Conservation (phyloP, 2,329 filamentous ascomycete genomes). For the Fusarium mangiferae region DNA sequence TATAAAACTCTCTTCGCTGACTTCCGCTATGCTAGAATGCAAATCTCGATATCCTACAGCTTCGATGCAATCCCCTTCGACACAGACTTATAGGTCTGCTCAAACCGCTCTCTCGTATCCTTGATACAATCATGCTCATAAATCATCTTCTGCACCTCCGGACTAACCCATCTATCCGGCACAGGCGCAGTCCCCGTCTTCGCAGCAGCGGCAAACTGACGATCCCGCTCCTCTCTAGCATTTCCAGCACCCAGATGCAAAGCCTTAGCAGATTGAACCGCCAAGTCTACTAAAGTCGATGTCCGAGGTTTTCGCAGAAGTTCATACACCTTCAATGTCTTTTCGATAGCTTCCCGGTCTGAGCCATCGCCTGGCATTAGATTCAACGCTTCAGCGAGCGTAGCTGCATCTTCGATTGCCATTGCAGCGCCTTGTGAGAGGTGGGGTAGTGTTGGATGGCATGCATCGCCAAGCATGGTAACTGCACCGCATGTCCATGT, state of each 20-base stretch:
- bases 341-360: not conserved
- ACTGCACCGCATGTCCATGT: conserved; percentile 13
- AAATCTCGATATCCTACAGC: not conserved
- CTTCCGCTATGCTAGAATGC: not conserved
- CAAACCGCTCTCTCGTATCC: conserved; percentile 1
- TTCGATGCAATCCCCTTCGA: accelerated
- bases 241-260: conserved; percentile 1
- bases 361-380: not conserved
- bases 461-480: conserved; percentile 9
- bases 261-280: not conserved
- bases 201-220: conserved; percentile 1
- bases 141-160: conserved; percentile 28
- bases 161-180: conserved; percentile 28
- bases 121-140: conserved; percentile 11
- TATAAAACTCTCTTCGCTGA: not conserved
- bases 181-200: not conserved
- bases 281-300: conserved; percentile 4
- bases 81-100: not conserved
- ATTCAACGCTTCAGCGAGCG: not conserved
- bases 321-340: not conserved
- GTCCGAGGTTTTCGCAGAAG: conserved; percentile 2
- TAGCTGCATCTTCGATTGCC: conserved; percentile 11
- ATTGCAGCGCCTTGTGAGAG: conserved; percentile 16
- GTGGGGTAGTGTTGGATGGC: conserved; percentile 14
- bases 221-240: conserved; percentile 10